These are phyloP conservation scores for Aechmea fasciata DNA, from an alignment of 176 grass and related monocot genomes.

Conservation along the genomic window DNA sequence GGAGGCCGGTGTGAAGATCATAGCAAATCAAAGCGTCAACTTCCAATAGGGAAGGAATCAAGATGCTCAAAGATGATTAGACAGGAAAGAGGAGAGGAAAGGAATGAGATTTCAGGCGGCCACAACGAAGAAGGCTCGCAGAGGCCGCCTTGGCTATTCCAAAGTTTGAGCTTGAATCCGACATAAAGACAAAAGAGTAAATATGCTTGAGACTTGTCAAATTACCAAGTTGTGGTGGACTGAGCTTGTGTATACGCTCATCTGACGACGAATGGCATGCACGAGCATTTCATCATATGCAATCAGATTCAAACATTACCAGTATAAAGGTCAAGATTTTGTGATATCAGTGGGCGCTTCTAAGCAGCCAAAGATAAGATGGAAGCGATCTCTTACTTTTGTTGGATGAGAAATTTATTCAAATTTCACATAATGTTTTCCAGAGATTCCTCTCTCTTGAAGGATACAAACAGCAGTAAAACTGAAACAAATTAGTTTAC, in stretches of 20 bases:
- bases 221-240: not conserved
- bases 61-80: not conserved
- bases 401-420: no score
- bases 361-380: no score
- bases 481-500: no score
- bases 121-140: not conserved
- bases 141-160: slow-evolving; percentile 14
- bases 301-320: not conserved
- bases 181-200: not conserved
- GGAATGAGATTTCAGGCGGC: not conserved
- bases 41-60: slow-evolving; percentile 18
- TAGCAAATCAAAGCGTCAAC: slow-evolving; percentile 26
- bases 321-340: no score
- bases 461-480: no score
- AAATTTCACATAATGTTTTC: no score
- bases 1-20: slow-evolving; percentile 30
- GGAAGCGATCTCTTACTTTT: no score
- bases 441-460: no score
- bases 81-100: not conserved
- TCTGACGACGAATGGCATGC: not conserved
- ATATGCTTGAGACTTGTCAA: not conserved
- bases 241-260: not conserved
- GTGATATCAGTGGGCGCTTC: no score
- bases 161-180: slow-evolving; percentile 20
- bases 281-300: not conserved